phyloP scores from a whole-genome alignment of 176 grass and related monocot genomes.

The Rhynchospora breviuscula region DNA sequence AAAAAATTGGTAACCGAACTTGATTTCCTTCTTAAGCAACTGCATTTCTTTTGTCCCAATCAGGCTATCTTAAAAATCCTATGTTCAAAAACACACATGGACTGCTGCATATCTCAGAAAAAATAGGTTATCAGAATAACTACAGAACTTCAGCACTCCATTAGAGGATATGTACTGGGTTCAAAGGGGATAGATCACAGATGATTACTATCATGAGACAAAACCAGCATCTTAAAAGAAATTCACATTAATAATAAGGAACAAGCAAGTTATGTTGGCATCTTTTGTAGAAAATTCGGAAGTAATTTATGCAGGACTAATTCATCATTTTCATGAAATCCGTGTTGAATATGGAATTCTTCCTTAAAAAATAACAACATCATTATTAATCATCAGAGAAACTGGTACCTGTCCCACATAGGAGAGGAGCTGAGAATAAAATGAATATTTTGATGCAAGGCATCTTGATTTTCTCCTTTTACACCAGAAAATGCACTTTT shows the following conservation, averaged over 20 bases:
- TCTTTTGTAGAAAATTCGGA: not conserved
- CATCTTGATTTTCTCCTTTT: conserved; percentile 59
- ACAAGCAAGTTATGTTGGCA: not conserved
- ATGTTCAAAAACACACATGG: not conserved
- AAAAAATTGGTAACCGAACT: not conserved
- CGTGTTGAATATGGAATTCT: not conserved
- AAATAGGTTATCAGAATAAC: not conserved
- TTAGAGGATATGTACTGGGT: no score
- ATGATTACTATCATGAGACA: not conserved
- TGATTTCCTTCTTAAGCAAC: not conserved
- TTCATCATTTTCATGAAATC: not conserved
- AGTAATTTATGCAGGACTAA: not conserved
- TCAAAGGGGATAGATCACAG: not conserved
- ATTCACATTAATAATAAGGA: not conserved
- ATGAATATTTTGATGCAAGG: conserved; percentile 52
- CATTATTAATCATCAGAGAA: not conserved
- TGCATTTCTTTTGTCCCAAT: not conserved
- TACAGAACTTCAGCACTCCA: not conserved
- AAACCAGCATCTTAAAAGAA: not conserved
- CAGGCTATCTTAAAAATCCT: not conserved
- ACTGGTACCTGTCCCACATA: conserved; percentile 87
- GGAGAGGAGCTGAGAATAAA: conserved; percentile 79
- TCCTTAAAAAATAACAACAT: not conserved
- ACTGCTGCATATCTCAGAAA: no score
- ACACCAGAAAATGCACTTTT: conserved; percentile 73